A percentile compares a stretch with the other conserved stretches of the same genome.
phyloP scores from a whole-genome alignment of 257 asterid genomes.

The Plantago major region DNA sequence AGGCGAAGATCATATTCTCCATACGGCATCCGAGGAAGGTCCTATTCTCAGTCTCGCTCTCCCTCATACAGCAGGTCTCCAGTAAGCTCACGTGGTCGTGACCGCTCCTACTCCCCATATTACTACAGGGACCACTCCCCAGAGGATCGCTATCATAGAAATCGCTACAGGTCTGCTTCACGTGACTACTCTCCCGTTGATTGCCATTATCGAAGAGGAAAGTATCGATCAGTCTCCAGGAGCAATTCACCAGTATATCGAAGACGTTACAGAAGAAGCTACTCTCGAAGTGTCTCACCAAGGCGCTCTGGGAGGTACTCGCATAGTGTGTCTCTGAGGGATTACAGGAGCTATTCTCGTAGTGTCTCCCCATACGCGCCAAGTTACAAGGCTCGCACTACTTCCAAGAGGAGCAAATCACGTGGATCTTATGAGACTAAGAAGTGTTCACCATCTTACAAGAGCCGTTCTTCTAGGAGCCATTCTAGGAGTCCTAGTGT shows the following conservation, averaged over 20 bases:
- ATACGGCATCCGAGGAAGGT: slow-evolving; percentile 35
- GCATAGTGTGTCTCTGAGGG: slow-evolving; percentile 27
- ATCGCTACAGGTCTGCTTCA: slow-evolving; percentile 14
- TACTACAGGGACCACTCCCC: slow-evolving; percentile 38
- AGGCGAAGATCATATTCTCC: slow-evolving; percentile 35
- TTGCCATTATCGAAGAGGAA: slow-evolving; percentile 25
- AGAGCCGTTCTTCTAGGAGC: slow-evolving; percentile 43
- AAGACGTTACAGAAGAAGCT: slow-evolving; percentile 33
- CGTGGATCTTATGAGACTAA: slow-evolving; percentile 7
- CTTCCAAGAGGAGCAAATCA: slow-evolving; percentile 26
- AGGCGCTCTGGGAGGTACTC: slow-evolving; percentile 37
- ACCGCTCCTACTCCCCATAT: slow-evolving; percentile 42
- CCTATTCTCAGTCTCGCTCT: slow-evolving; percentile 51
- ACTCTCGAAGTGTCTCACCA: slow-evolving; percentile 35
- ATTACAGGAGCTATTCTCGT: slow-evolving; percentile 31
- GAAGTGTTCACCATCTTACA: slow-evolving; percentile 23
- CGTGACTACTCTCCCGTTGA: slow-evolving; percentile 38
- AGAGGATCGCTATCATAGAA: slow-evolving; percentile 22
- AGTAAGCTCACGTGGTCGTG: slow-evolving; percentile 34
- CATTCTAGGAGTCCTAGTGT: slow-evolving; percentile 44
- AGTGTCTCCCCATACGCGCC: slow-evolving; percentile 39
- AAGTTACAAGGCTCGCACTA: slow-evolving; percentile 22
- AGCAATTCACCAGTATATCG: slow-evolving; percentile 35
- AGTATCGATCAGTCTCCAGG: slow-evolving; percentile 21
- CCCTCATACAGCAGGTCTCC: slow-evolving; percentile 60